Evolutionary conservation across 257 asterid species (phyloP).

Genomic region (Ocimum tenuiflorum): DNA sequence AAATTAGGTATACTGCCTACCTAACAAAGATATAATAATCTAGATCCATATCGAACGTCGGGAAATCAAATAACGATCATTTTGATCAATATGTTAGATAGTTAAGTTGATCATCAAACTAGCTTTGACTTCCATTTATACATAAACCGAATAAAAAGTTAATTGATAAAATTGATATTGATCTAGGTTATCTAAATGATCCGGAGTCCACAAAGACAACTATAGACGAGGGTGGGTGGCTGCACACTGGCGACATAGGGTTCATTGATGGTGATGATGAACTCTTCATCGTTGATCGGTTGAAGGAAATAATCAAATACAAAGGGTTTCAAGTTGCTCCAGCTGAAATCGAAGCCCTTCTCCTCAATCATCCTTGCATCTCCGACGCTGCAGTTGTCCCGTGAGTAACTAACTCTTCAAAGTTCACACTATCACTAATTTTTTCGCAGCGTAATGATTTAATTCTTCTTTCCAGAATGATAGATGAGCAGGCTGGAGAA

Average conservation of each 20-base stretch:
- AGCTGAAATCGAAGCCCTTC: slow-evolving; percentile 81
- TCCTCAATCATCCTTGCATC: slow-evolving; percentile 54
- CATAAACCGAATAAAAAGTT: too few species aligned
- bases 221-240: slow-evolving; percentile 76
- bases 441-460: too few species aligned
- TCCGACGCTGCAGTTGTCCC: slow-evolving; percentile 85
- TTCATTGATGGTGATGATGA: slow-evolving; percentile 76
- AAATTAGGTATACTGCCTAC: too few species aligned
- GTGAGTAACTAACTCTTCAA: slow-evolving; percentile 28
- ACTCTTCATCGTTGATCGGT: slow-evolving; percentile 76
- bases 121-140: too few species aligned
- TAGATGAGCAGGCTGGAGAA: slow-evolving; percentile 82
- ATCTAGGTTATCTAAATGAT: slow-evolving; percentile 66
- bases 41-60: too few species aligned
- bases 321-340: slow-evolving; percentile 95
- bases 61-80: too few species aligned
- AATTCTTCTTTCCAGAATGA: slow-evolving; percentile 41
- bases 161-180: background rate
- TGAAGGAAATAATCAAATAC: slow-evolving; percentile 77
- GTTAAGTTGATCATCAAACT: too few species aligned
- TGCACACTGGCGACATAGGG: slow-evolving; percentile 86
- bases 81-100: too few species aligned
- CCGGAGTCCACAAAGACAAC: slow-evolving; percentile 51
- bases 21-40: too few species aligned
- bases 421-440: too few species aligned